These are phyloP conservation scores for Kodamaea ohmeri DNA, from an alignment of 1,139 yeast species.

Conservation along the genomic window DNA sequence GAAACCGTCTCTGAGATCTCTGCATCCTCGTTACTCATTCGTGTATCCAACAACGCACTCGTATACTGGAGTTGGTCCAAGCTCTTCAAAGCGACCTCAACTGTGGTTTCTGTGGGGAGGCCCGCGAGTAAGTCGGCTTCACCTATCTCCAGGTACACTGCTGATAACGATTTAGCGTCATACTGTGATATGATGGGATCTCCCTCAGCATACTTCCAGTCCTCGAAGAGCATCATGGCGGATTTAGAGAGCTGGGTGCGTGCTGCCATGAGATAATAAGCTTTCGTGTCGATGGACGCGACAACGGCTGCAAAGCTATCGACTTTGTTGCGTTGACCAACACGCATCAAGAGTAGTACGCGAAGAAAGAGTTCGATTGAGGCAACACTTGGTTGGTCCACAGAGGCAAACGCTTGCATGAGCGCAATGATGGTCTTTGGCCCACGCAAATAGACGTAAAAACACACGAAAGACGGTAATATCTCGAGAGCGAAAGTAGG, in stretches of 20 bases:
- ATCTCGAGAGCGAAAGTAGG: constrained; percentile 22
- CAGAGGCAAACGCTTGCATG: constrained; percentile 10
- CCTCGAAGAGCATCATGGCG: constrained; percentile 58
- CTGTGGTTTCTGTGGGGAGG: constrained; percentile 53
- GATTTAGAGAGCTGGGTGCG: constrained; percentile 38
- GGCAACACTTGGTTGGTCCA: constrained; percentile 4
- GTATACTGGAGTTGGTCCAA: constrained; percentile 48
- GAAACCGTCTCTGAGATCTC: background rate
- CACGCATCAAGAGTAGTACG: constrained; percentile 42
- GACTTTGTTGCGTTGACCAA: constrained; percentile 37
- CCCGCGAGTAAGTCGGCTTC: constrained; percentile 66
- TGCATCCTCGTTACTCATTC: constrained; percentile 20
- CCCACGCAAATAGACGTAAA: constrained; percentile 19
- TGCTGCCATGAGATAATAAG: constrained; percentile 36
- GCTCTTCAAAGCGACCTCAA: constrained; percentile 47
- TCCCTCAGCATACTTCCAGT: constrained; percentile 23
- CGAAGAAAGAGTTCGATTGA: constrained; percentile 34
- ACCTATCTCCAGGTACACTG: constrained; percentile 49
- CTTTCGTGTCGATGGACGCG: constrained; percentile 28
- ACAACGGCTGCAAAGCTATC: constrained; percentile 36
- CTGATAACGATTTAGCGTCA: constrained; percentile 23
- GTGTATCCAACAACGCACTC: constrained; percentile 56
- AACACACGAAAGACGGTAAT: constrained; percentile 27
- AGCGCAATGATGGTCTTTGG: constrained; percentile 14
- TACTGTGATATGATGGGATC: constrained; percentile 3